Evolutionary conservation across 129 eudicot species (phyloP), one percentile per base, ranked within the genome.

Genomic region (Centella asiatica): DNA sequence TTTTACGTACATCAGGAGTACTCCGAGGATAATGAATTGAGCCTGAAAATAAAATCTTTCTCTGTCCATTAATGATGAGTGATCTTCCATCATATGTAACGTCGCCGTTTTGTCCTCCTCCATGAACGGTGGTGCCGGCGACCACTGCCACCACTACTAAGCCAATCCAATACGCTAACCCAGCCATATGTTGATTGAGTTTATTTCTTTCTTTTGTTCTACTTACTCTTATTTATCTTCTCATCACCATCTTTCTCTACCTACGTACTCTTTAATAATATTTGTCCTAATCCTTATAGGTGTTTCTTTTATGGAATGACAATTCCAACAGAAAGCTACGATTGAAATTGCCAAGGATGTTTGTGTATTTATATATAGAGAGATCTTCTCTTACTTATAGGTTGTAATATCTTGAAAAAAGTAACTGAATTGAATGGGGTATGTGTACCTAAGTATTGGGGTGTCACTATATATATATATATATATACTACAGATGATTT

Each of bases 11-110:
- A 69, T 85, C 90, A 8, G 95, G 97, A n/a, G 97, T 89, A 73
- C 97, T 85, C 24, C 97, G 77, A 42, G 97, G 95, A 50, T 89
- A 89, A 62, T 89, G 97, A 76, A 90, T 90, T 1, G 97, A 90
- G 29, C 97, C 97, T 4, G 97, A 86, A 57, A 90, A 83, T 39
- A 90, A 42, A 28, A 90, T 72, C 65, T 46, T 70, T 25, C 89
- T 59, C 40, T 79, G 69, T 3, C 95, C 95, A 26, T 83, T 75
- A n/a, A 90, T 81, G 45, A 86, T 83, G 49, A 90, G 75, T 20
- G 97, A 83, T 60, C 95, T 70, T 18, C 93, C 95, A 49, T 90
- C 97, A 57, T 86, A 90, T 2, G 65, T 86, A 63, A 90, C 95
- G 13, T 62, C 62, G 20, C 62, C 77, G 23, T 77, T 84, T 57